phyloP scores from a whole-genome alignment of 139 green algal species.

The Desmodesmus armatus region DNA sequence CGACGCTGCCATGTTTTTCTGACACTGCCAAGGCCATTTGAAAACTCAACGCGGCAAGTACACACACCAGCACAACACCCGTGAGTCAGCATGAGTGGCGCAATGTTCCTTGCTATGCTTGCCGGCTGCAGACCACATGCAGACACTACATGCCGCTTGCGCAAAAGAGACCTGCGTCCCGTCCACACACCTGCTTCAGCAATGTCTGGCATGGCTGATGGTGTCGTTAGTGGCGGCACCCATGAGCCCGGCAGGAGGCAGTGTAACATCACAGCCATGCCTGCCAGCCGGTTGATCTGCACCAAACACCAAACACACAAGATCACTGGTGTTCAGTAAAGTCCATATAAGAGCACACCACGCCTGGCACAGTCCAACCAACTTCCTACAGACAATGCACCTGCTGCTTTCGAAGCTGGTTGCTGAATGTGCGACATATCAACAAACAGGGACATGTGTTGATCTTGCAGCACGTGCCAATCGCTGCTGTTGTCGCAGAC shows the following conservation, averaged over 20 bases:
- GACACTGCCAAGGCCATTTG: too few species aligned
- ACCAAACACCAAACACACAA: background rate
- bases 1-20: too few species aligned
- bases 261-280: constrained; percentile 84
- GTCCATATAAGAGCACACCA: background rate
- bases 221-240: constrained; percentile 83
- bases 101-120: too few species aligned
- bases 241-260: constrained; percentile 84
- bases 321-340: background rate
- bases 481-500: background rate
- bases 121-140: too few species aligned
- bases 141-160: background rate
- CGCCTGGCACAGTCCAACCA: too few species aligned
- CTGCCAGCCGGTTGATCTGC: constrained; percentile 90
- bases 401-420: too few species aligned
- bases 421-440: too few species aligned
- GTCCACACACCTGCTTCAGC: constrained; percentile 1
- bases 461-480: background rate
- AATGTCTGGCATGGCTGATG: constrained; percentile 39
- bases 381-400: background rate
- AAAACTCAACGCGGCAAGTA: too few species aligned
- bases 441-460: background rate
- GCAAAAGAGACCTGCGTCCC: background rate
- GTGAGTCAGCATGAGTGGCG: too few species aligned
- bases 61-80: too few species aligned